These are phyloP conservation scores for Lepiota brunneoincarnata DNA, from an alignment of 768 basidiomycete genomes.

Conservation along the genomic window DNA sequence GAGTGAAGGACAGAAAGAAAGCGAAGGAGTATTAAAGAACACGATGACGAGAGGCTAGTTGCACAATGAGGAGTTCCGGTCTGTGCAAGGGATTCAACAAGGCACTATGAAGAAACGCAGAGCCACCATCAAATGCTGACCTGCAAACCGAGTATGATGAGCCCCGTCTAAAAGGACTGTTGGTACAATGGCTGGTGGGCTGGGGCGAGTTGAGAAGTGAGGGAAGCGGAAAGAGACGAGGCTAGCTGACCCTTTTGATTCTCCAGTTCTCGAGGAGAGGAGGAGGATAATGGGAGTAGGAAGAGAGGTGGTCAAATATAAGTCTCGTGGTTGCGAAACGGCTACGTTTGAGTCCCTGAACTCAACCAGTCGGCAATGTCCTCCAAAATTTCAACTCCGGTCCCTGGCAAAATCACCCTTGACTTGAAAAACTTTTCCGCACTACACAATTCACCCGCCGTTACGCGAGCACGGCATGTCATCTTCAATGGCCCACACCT, in stretches of 20 bases:
- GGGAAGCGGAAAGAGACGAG: conserved; percentile 17
- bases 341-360: conserved; percentile 44
- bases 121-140: conserved; percentile 38
- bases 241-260: conserved; percentile 46
- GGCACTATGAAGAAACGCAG: conserved; percentile 20
- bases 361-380: conserved; percentile 45
- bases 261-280: conserved; percentile 35
- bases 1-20: conserved; percentile 55
- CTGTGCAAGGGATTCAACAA: conserved; percentile 18
- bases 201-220: conserved; percentile 18
- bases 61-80: conserved; percentile 63
- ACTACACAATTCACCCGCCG: conserved; percentile 9
- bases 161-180: conserved; percentile 77
- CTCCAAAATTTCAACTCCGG: conserved; percentile 52
- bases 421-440: conserved; percentile 9
- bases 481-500: not conserved
- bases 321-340: conserved; percentile 38
- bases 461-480: conserved; percentile 13
- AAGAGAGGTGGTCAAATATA: conserved; percentile 38
- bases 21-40: conserved; percentile 30
- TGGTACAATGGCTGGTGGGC: conserved; percentile 61
- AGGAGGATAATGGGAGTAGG: conserved; percentile 31
- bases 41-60: conserved; percentile 45
- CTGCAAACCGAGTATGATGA: conserved; percentile 59
- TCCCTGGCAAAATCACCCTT: conserved; percentile 21